Evolutionary conservation across 1,284 basidiomycete species (phyloP), one percentile per base, ranked within the genome.

Genomic region (Sporisorium sorghi): DNA sequence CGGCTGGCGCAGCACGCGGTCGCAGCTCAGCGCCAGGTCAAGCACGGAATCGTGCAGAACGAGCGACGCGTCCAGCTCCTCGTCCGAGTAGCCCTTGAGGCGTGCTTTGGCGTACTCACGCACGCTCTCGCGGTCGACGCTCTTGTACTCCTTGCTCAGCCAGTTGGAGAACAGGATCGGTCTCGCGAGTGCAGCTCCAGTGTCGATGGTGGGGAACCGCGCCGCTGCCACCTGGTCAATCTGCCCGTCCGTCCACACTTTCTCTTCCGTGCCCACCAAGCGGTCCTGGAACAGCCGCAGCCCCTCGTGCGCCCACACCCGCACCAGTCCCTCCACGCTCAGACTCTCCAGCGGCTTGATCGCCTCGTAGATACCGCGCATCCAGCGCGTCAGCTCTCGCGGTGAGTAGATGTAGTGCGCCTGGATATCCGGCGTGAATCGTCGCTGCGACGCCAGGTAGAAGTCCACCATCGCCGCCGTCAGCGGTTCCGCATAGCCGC

Each of bases 341-440:
- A 99, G 87, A 14, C 91, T 90, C 85, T 99, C 96, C 42, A 99
- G 86, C 5, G 95, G 95, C 50, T 91, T 90, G 73, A 99, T 93
- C 3, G 96, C 94, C 85, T 98, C 95, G 83, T 97, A 99, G 65
- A 99, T 92, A 83, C 97, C 97, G 73, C 97, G 90, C 47, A 94
- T 91, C 97, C 97, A 99, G 55, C 97, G 90, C 10, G 97, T 99
- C 46, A 99, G 90, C 85, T 99, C 97, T 88, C 97, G 93, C 81
- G 97, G 97, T 88, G 92, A 93, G 88, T 99, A 99, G 50, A 99
- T 92, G 85, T 99, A 99, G 85, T 99, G 97, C 0, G 96, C 97
- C 86, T 99, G 97, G 21, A 91, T 87, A 81, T 99, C 96, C 17
- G 95, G 92, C 0, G 96, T 99, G 86, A 99, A 99, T 11, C 90